Conservation (phyloP, 768 basidiomycete species). For the Russula abietina region DNA sequence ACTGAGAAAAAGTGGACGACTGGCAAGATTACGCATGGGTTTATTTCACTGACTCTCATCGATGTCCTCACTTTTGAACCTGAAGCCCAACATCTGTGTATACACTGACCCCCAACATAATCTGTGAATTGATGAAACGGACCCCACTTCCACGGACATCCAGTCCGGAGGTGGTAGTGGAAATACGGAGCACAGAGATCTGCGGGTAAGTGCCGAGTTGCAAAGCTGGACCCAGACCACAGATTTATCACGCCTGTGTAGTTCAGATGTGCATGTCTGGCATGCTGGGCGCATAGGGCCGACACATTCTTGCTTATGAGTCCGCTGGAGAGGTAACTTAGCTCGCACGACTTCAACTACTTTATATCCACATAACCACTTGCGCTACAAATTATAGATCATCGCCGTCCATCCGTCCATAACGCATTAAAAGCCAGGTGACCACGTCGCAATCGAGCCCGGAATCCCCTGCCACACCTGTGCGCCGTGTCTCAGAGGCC, state of each 20-base stretch:
- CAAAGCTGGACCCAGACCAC: not conserved
- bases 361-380: not conserved
- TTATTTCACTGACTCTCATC: not conserved
- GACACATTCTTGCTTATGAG: constrained; percentile 45
- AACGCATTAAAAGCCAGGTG: constrained; percentile 36
- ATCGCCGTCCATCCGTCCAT: constrained; percentile 15
- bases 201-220: constrained; percentile 46
- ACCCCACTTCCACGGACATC: constrained; percentile 14
- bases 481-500: constrained; percentile 54
- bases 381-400: not conserved
- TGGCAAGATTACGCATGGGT: too few relatives aligned
- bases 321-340: constrained; percentile 64
- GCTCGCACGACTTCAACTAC: not conserved
- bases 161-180: constrained; percentile 48
- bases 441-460: constrained; percentile 64
- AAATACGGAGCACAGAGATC: constrained; percentile 63
- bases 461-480: constrained; percentile 65
- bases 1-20: too few relatives aligned
- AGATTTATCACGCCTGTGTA: constrained; percentile 26
- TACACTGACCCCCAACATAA: constrained; percentile 25
- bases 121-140: constrained; percentile 32
- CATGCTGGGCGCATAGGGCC: constrained; percentile 62
- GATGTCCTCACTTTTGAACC: not conserved
- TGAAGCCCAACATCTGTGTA: constrained; percentile 25
- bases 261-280: constrained; percentile 73